Evolutionary conservation across 208 protist genomes (phyloP).

Genomic region (Naegleria fowleri): DNA sequence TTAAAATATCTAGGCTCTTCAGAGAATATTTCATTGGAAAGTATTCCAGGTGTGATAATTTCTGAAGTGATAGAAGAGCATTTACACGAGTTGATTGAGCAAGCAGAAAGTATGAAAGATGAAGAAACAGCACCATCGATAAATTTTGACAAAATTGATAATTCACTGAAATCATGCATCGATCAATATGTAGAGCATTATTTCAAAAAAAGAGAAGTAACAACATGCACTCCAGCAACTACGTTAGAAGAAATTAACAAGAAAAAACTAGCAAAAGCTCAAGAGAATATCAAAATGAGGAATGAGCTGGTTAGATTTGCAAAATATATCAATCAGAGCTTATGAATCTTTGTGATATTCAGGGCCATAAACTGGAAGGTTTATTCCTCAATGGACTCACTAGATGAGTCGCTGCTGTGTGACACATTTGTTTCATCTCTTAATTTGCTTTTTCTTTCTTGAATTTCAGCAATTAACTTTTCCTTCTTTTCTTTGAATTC

Average conservation of each 20-base stretch:
- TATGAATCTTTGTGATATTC: too few relatives aligned
- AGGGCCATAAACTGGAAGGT: too few relatives aligned
- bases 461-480: not conserved
- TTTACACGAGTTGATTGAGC: not conserved
- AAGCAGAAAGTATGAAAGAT: not conserved
- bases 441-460: not conserved
- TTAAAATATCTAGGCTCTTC: too few relatives aligned
- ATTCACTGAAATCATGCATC: not conserved
- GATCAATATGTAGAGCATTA: not conserved
- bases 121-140: not conserved
- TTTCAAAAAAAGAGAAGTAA: not conserved
- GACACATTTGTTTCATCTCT: not conserved
- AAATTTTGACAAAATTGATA: not conserved
- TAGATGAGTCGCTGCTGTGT: not conserved
- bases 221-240: not conserved
- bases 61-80: not conserved
- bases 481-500: not conserved
- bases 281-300: not conserved
- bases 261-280: not conserved
- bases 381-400: not conserved
- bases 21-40: too few relatives aligned
- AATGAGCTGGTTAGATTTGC: not conserved
- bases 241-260: not conserved
- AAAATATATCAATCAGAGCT: not conserved
- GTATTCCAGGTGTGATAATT: not conserved